phyloP scores from a whole-genome alignment of 75 land plant genomes.

The Pinus taeda region DNA sequence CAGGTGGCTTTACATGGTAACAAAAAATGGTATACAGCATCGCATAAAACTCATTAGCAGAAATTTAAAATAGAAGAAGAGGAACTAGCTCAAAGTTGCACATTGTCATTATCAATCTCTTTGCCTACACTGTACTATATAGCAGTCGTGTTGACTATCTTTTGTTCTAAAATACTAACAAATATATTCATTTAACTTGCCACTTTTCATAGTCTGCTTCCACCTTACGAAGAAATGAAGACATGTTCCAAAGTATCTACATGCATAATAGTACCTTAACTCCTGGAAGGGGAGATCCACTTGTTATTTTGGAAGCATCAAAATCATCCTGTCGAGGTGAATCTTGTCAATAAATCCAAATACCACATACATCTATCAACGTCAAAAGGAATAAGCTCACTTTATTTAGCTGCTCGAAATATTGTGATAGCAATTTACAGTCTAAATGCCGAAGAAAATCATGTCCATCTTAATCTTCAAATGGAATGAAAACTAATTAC shows the following conservation, averaged over 20 bases:
- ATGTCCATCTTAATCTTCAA: neutral
- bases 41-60: neutral
- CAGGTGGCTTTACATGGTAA: constrained; percentile 37
- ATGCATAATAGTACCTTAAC: constrained; percentile 53
- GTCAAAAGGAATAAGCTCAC: too few species aligned
- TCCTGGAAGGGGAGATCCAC: constrained; percentile 89
- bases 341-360: neutral
- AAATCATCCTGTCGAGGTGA: constrained; percentile 28
- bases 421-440: too few species aligned
- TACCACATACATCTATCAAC: neutral
- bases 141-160: neutral
- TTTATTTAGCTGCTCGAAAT: too few species aligned
- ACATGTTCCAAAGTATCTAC: neutral
- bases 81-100: neutral
- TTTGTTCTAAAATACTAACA: neutral
- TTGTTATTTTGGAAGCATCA: constrained; percentile 46
- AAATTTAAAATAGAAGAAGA: neutral
- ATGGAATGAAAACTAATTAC: neutral
- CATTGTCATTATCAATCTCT: neutral
- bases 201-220: neutral
- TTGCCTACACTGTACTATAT: neutral
- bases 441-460: neutral
- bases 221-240: neutral
- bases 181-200: neutral
- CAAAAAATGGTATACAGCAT: neutral